A percentile compares a stretch with the other conserved stretches of the same genome.
These are phyloP conservation scores for Stephanodiscus minutulus DNA, from an alignment of 108 stramenopile species.

Conservation along the genomic window DNA sequence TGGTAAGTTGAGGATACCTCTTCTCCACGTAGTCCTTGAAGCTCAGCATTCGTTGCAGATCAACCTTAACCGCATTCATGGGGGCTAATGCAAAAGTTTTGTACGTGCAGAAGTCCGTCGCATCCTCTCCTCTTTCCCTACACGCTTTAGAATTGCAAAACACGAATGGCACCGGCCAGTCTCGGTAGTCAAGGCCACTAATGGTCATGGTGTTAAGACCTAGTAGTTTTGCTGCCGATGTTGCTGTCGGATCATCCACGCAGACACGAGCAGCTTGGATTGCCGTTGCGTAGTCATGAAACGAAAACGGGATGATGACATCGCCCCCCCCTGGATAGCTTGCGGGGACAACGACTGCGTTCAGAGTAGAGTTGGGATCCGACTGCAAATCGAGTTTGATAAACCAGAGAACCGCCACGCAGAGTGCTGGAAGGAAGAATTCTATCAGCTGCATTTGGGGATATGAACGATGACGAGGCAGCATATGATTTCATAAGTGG, in stretches of 20 bases:
- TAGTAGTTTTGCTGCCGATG: slow-evolving; percentile 4
- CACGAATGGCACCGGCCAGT: slow-evolving; percentile 80
- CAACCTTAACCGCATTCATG: slow-evolving; percentile 29
- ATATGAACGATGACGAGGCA: not conserved
- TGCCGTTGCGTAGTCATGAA: slow-evolving; percentile 72
- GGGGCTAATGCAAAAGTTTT: slow-evolving; percentile 61
- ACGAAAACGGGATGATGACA: slow-evolving; percentile 52
- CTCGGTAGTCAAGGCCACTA: slow-evolving; percentile 29
- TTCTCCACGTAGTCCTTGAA: slow-evolving; percentile 58
- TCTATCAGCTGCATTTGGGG: slow-evolving; percentile 53
- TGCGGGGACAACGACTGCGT: slow-evolving; percentile 48
- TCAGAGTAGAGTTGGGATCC: slow-evolving; percentile 39
- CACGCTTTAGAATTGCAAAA: slow-evolving; percentile 72
- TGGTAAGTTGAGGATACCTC: slow-evolving; percentile 57
- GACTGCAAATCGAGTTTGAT: slow-evolving; percentile 64
- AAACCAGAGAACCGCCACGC: slow-evolving; percentile 60
- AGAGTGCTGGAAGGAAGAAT: slow-evolving; percentile 64
- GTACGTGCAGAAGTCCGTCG: slow-evolving; percentile 63
- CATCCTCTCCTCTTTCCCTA: slow-evolving; percentile 61
- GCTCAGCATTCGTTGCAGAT: slow-evolving; percentile 47
- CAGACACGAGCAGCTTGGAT: slow-evolving; percentile 66
- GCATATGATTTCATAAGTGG: not conserved
- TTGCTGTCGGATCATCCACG: slow-evolving; percentile 8
- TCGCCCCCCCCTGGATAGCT: slow-evolving; percentile 53
- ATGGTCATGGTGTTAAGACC: slow-evolving; percentile 16